Percentiles rank a stretch among this genome's conserved stretches.
Evolutionary conservation across 2,329 filamentous ascomycete genomes (phyloP).

Genomic region (Aspergillus sp.): DNA sequence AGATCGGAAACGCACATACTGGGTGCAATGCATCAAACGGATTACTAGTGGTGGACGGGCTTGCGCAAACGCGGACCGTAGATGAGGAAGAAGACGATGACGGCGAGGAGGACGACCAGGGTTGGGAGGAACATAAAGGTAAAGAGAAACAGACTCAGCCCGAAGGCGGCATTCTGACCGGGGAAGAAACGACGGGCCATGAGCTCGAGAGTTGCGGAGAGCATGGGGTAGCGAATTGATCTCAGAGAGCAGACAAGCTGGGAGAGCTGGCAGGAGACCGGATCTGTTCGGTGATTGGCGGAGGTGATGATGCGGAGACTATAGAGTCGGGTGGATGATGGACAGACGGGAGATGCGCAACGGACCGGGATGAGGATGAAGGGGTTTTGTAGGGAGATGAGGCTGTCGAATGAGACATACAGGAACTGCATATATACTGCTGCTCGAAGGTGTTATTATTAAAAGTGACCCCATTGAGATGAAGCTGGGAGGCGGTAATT

Average conservation of each 20-base stretch:
- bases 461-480: no score
- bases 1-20: not conserved
- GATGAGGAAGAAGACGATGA: conserved; percentile 30
- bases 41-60: not conserved
- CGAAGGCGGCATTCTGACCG: conserved; percentile 27
- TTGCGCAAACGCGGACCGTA: conserved; percentile 29
- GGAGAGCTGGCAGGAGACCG: not conserved
- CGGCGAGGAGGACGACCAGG: conserved; percentile 29
- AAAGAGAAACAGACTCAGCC: conserved; percentile 32
- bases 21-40: not conserved
- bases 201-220: conserved; percentile 20
- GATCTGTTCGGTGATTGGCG: not conserved
- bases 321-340: not conserved
- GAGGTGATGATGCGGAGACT: conserved; percentile 2
- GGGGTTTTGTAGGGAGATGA: not conserved
- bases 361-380: not conserved
- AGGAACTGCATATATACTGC: no score
- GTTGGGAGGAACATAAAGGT: conserved; percentile 37
- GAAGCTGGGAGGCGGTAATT: no score
- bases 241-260: not conserved
- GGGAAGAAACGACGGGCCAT: conserved; percentile 29
- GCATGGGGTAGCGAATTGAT: conserved; percentile 8
- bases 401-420: not conserved
- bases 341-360: no score
- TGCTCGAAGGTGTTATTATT: no score